These are phyloP conservation scores for Pistacia atlantica DNA, from an alignment of 345 rosid genomes.

Conservation along the genomic window DNA sequence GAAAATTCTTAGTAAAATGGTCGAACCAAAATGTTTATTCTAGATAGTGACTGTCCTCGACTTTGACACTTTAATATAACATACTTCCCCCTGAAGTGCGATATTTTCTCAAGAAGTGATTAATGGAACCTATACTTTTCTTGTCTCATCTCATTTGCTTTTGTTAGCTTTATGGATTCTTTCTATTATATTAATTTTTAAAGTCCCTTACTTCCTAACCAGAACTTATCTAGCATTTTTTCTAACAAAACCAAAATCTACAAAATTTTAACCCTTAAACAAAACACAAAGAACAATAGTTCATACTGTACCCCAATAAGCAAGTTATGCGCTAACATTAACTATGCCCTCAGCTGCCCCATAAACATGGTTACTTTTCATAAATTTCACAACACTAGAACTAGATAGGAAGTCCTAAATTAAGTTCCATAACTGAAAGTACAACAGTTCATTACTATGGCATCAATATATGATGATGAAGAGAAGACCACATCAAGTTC, in stretches of 20 bases:
- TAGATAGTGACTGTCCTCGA: neutral
- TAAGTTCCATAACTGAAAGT: neutral
- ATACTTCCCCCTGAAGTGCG: neutral
- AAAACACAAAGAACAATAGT: neutral
- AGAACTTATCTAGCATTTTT: neutral
- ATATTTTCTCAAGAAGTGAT: neutral
- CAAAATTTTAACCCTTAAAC: neutral
- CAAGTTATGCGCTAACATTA: neutral
- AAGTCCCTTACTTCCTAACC: neutral
- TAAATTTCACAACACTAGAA: neutral
- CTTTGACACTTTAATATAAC: neutral
- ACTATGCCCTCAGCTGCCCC: neutral
- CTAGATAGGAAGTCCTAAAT: neutral
- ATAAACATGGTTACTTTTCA: neutral
- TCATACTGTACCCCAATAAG: neutral
- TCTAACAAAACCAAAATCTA: neutral
- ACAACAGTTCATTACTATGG: neutral
- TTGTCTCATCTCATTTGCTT: neutral
- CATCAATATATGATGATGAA: neutral
- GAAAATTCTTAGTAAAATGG: neutral
- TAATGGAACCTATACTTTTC: neutral
- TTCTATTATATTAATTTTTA: neutral
- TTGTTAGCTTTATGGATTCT: neutral
- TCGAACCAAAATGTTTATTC: neutral
- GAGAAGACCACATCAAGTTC: neutral